Evolutionary conservation across 495 filamentous ascomycete species (phyloP).

Genomic region (Entonaema liquescens): DNA sequence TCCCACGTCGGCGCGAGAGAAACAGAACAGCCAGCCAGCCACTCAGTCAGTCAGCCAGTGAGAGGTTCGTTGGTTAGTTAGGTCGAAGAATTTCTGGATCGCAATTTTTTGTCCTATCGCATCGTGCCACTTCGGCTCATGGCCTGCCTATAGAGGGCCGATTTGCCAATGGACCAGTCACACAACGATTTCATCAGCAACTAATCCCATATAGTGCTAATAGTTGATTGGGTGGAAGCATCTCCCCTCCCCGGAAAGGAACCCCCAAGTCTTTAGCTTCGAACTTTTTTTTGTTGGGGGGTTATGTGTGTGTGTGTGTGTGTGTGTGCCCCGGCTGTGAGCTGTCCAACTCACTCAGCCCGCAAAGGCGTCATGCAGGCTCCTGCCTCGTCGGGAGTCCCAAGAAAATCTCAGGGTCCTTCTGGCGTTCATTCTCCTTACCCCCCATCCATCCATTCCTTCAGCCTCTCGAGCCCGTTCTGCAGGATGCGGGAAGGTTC

Average conservation of each 20-base stretch:
- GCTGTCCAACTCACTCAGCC: slow-evolving; percentile 27
- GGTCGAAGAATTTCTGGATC: slow-evolving; percentile 15
- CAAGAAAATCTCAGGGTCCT: slow-evolving; percentile 15
- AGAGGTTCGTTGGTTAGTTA: too few species aligned
- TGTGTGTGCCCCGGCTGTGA: slow-evolving; percentile 12
- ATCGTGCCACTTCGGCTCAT: slow-evolving; percentile 31
- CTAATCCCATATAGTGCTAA: slow-evolving; percentile 1
- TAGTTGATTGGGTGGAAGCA: slow-evolving; percentile 23
- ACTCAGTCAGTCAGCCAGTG: too few species aligned
- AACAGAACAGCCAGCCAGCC: neutral
- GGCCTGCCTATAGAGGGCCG: slow-evolving; percentile 10
- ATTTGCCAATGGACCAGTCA: slow-evolving; percentile 32
- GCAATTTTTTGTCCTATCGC: slow-evolving; percentile 25
- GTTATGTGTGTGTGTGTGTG: too few species aligned
- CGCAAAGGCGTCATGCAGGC: slow-evolving; percentile 19
- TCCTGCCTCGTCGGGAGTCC: slow-evolving; percentile 20
- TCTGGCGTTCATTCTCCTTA: neutral
- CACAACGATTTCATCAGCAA: slow-evolving; percentile 13
- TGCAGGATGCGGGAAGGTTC: slow-evolving; percentile 10
- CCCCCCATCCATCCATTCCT: neutral
- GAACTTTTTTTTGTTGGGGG: slow-evolving; percentile 11
- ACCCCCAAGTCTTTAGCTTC: slow-evolving; percentile 4
- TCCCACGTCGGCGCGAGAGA: slow-evolving; percentile 8
- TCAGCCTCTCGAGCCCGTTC: slow-evolving; percentile 1
- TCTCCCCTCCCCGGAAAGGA: slow-evolving; percentile 3